A percentile compares a stretch with the other conserved stretches of the same genome.
Evolutionary conservation across 2,329 filamentous ascomycete genomes (phyloP).

Genomic region (Onygenales sp.): DNA sequence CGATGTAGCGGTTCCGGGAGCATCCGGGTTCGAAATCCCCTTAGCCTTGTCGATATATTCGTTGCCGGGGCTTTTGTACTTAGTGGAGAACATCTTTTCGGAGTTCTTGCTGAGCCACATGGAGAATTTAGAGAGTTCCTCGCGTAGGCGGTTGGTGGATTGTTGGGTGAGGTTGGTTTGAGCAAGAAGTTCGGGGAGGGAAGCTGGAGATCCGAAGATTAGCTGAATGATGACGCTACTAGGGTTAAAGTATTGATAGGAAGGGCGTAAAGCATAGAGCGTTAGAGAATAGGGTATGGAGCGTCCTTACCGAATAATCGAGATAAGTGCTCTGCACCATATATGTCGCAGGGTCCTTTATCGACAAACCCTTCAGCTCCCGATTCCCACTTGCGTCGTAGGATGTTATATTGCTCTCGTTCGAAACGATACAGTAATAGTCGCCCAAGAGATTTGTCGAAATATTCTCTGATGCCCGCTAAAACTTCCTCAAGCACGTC

Average conservation of each 20-base stretch:
- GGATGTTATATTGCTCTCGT: constrained; percentile 73
- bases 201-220: constrained; percentile 47
- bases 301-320: constrained; percentile 67
- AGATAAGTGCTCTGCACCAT: constrained; percentile 85
- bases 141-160: constrained; percentile 75
- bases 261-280: too few species aligned
- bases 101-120: constrained; percentile 74
- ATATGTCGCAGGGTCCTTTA: constrained; percentile 69
- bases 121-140: constrained; percentile 80
- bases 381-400: constrained; percentile 60
- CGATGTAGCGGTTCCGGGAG: constrained; percentile 24
- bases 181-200: constrained; percentile 83
- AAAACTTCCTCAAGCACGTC: constrained; percentile 88
- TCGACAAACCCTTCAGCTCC: constrained; percentile 55
- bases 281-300: background rate
- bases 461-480: constrained; percentile 81
- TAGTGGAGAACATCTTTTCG: constrained; percentile 58
- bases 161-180: constrained; percentile 98
- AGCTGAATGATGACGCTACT: background rate
- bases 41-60: constrained; percentile 29
- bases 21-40: constrained; percentile 19
- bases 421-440: constrained; percentile 93
- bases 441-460: constrained; percentile 79
- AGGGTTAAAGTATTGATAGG: too few species aligned
- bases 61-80: constrained; percentile 33